phyloP scores from a whole-genome alignment of 106 monocot genomes.

The Dioscorea zingiberensis region DNA sequence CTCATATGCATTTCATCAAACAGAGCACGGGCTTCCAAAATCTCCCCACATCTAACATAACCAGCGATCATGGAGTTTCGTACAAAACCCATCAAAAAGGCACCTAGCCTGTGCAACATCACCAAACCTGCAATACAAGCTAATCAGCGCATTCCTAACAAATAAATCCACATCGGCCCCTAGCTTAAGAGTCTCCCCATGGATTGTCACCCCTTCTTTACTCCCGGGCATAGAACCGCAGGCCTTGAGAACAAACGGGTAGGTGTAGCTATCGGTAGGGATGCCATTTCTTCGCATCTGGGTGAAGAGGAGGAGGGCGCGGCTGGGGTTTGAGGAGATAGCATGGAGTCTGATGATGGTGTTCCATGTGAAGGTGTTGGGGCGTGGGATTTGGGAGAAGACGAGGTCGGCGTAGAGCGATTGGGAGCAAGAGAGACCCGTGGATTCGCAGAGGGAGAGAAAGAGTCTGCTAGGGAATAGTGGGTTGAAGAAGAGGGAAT shows the following conservation, averaged over 20 bases:
- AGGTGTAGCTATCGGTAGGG: constrained; percentile 27
- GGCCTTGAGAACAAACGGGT: constrained; percentile 44
- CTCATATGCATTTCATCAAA: constrained; percentile 38
- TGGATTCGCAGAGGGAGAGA: background rate
- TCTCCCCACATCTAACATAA: constrained; percentile 16
- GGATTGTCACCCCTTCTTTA: constrained; percentile 12
- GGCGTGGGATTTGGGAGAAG: constrained; percentile 19
- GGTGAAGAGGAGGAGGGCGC: constrained; percentile 21
- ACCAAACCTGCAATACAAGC: constrained; percentile 22
- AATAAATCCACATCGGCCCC: constrained; percentile 27
- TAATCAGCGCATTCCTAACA: constrained; percentile 30
- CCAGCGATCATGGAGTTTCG: constrained; percentile 42
- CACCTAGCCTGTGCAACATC: constrained; percentile 16
- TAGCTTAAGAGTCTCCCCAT: constrained; percentile 29
- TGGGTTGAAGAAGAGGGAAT: constrained; percentile 12
- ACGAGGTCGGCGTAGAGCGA: constrained; percentile 17
- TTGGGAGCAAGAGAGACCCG: background rate
- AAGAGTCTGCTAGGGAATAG: background rate
- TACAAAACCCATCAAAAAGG: constrained; percentile 28
- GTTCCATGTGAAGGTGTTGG: constrained; percentile 36
- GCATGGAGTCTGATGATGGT: constrained; percentile 40
- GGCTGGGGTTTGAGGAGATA: constrained; percentile 6
- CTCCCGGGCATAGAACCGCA: constrained; percentile 12
- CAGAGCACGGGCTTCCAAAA: constrained; percentile 29
- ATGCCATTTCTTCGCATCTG: constrained; percentile 22